Evolutionary conservation across 495 filamentous ascomycete genomes (phyloP).

Genomic region (Trichoderma gamsii): DNA sequence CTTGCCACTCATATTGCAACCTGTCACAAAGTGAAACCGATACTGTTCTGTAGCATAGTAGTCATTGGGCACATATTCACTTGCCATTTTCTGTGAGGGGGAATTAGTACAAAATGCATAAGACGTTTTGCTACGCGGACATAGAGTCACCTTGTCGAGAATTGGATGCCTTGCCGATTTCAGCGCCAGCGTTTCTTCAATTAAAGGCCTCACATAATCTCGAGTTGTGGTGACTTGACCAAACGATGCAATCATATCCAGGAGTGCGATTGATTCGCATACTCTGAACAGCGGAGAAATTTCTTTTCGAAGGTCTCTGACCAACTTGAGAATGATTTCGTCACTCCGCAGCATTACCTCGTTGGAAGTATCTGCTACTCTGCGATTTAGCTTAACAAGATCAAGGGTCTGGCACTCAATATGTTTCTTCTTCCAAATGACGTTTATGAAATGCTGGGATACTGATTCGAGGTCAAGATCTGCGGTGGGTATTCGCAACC

Average conservation of each 20-base stretch:
- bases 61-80: constrained; percentile 78
- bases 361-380: constrained; percentile 68
- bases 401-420: constrained; percentile 83
- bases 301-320: constrained; percentile 58
- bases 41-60: constrained; percentile 71
- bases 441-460: constrained; percentile 65
- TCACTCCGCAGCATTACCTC: constrained; percentile 78
- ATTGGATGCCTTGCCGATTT: constrained; percentile 81
- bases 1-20: constrained; percentile 99
- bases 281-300: constrained; percentile 67
- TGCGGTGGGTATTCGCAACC: constrained; percentile 58
- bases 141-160: constrained; percentile 56
- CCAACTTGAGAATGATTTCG: constrained; percentile 61
- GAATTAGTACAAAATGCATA: constrained; percentile 13
- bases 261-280: constrained; percentile 78
- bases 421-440: constrained; percentile 60
- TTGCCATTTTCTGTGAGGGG: constrained; percentile 32
- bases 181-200: constrained; percentile 70
- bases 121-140: background rate
- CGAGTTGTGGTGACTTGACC: constrained; percentile 67
- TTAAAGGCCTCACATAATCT: constrained; percentile 74
- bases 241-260: constrained; percentile 89
- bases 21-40: constrained; percentile 89
- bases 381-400: constrained; percentile 67
- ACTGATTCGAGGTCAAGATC: constrained; percentile 59